Evolutionary conservation across 2,329 filamentous ascomycete species (phyloP), one percentile per base, ranked within the genome.

Genomic region (Graphilbum fragrans): DNA sequence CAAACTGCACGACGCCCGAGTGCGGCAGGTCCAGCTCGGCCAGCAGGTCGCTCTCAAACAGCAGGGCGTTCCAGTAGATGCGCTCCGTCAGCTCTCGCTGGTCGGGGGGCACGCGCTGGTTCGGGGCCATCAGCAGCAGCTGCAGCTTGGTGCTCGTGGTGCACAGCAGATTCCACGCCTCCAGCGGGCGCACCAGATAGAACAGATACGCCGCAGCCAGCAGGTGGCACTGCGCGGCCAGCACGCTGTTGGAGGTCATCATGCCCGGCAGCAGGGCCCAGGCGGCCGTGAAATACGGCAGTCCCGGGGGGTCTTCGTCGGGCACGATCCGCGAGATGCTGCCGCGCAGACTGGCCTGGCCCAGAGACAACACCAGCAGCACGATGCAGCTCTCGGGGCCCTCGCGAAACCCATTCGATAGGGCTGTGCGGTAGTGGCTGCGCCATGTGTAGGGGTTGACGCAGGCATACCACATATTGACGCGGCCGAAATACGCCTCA

Each of bases 391-490:
- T 88, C 53, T 90, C 84, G 0, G 83, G 77, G 1, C 85, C 84
- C 50, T 86, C 80, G 31, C 80, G 73, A 50, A 90, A 88, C 1
- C 81, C 79, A 49, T 81, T 81, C 3, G 81, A 81, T 7, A 87
- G 68, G 0, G 85, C 85, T 5, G 72, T 81, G 22, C 79, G 75
- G 55, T 88, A 88, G 55, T 86, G 80, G 45, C 70, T 77, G 34
- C 74, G 69, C 84, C 85, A 92, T 2, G 78, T 83, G 57, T 84
- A 84, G 1, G 84, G 84, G 55, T 87, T 88, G 27, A 92, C 82
- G 51, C 82, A 86, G 10, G 85, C 84, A 53, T 90, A 90, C 81
- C 85, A 90, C 3, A 87, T 71, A 49, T 90, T 90, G 45, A 87
- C 85, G 34, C 80, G 71, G 44, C 82, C 78, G 53, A 90, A 92